Evolutionary conservation across 2,329 filamentous ascomycete species (phyloP), one percentile per base, ranked within the genome.

Genomic region (Gyromitra esculenta): DNA sequence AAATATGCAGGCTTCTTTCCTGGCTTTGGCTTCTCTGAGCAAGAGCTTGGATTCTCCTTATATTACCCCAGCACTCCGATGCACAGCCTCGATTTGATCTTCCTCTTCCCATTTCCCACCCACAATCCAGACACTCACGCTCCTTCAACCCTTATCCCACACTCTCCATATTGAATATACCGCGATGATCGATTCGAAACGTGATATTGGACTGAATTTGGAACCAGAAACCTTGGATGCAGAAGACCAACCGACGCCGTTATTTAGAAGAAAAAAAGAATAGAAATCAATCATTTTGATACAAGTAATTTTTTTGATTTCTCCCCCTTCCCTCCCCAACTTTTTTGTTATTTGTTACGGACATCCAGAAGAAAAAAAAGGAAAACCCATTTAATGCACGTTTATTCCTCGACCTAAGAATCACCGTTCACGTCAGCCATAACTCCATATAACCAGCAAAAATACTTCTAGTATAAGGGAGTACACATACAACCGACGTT

Each of bases 401-500:
- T 65, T 65, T 75, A 75, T 75, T 75, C 72, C 50, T 75, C 72
- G 31, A 75, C 59, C 72, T 75, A 35, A 64, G 21, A 2, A 31
- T 35, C 31, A 57, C 57, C 35, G 4, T 43, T 31, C 39, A 48
- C 25, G 50, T 75, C 15, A 75, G 66, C 43, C 18, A 63, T 11
- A 50, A 25, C n/a, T 25, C 9, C 6, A 50, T 15, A 62, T 21
- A 74, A n/a, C 7, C 25, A 41, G 39, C 39, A 15, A 15, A 18
- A 56, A 35, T 41, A 1, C 31, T 31, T 59, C 11, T 7, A 37
- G 11, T 9, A 11, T 37, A 31, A n/a, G 39, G 18, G 54, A 57
- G 35, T 50, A 45, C 11, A 70, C 75, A 59, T 70, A 75, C 95
- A 83, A 97, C 89, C 83, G 92, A 90, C 82, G 96, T 99, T 85